Conservation (phyloP, 2,329 filamentous ascomycete genomes). For the Cryphonectria japonica region DNA sequence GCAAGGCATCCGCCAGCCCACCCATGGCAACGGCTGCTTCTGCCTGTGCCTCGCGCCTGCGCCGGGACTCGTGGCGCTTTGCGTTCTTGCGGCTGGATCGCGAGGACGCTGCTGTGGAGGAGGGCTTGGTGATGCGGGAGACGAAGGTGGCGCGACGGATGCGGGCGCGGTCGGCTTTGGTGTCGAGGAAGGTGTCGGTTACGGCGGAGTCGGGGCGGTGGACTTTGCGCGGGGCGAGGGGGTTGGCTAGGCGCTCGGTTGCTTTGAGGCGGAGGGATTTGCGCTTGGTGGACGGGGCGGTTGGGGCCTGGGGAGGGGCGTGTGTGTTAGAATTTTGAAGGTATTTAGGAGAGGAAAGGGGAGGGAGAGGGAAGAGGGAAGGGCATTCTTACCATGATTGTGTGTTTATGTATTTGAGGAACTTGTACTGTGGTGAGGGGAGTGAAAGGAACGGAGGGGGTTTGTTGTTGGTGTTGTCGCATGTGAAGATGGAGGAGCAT, state of each 20-base stretch:
- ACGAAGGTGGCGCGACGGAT: conserved; percentile 84
- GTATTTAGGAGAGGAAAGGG: background rate
- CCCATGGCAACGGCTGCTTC: conserved; percentile 72
- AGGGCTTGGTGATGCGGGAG: conserved; percentile 69
- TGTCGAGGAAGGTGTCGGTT: conserved; percentile 65
- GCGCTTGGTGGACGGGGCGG: conserved; percentile 52
- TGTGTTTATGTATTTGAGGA: background rate
- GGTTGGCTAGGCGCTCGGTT: conserved; percentile 55
- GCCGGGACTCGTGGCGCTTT: conserved; percentile 48
- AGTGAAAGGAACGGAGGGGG: background rate
- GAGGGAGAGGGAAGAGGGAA: conserved; percentile 34
- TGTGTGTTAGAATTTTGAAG: conserved; percentile 12
- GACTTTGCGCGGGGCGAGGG: conserved; percentile 55
- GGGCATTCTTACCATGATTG: conserved; percentile 5
- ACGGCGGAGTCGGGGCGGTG: conserved; percentile 56
- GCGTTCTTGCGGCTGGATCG: conserved; percentile 48
- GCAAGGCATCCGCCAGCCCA: conserved; percentile 76
- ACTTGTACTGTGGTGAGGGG: background rate
- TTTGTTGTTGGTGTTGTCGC: background rate
- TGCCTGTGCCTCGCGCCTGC: conserved; percentile 43
- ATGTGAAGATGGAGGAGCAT: background rate
- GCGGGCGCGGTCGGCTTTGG: conserved; percentile 80
- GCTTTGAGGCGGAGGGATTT: conserved; percentile 61
- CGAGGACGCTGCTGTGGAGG: conserved; percentile 31
- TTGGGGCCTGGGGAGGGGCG: conserved; percentile 32